Conservation (phyloP, 2,329 filamentous ascomycete genomes). For the Chrysoporthe austroafricana region DNA sequence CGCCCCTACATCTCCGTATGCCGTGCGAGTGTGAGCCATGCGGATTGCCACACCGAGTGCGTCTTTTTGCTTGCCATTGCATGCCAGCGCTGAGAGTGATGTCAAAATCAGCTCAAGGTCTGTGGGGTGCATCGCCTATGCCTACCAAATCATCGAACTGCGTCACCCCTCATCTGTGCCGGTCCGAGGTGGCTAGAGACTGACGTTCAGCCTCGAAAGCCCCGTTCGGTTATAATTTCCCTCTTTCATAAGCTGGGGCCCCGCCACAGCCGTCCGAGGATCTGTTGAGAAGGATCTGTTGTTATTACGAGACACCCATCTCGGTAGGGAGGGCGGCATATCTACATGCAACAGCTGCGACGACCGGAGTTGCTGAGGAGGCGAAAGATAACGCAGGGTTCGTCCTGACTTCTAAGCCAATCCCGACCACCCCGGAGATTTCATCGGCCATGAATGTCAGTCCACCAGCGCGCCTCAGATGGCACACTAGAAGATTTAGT, state of each 20-base stretch:
- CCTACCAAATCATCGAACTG: neutral
- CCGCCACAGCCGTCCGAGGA: neutral
- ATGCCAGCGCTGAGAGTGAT: neutral
- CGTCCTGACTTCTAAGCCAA: slow-evolving; percentile 3
- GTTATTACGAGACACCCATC: slow-evolving; percentile 1
- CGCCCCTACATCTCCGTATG: neutral
- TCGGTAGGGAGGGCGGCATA: slow-evolving; percentile 8
- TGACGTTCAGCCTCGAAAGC: neutral
- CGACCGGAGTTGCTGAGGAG: neutral
- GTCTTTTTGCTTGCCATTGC: neutral
- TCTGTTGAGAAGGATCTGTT: neutral
- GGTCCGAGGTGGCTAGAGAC: neutral
- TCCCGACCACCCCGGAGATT: slow-evolving; percentile 7
- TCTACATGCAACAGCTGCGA: neutral
- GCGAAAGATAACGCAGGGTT: slow-evolving; percentile 23
- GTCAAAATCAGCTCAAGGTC: neutral
- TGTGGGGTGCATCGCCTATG: slow-evolving; percentile 1
- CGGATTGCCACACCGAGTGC: neutral
- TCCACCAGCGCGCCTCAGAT: slow-evolving; percentile 2
- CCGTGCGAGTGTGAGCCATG: neutral
- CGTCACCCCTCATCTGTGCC: neutral
- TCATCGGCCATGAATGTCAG: neutral
- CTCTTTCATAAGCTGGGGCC: neutral
- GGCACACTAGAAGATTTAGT: neutral
- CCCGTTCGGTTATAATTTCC: neutral